Percentiles rank a stretch among this genome's conserved stretches.
Conservation (phyloP, 2,329 filamentous ascomycete species). For the Pestalotiopsis sp. region DNA sequence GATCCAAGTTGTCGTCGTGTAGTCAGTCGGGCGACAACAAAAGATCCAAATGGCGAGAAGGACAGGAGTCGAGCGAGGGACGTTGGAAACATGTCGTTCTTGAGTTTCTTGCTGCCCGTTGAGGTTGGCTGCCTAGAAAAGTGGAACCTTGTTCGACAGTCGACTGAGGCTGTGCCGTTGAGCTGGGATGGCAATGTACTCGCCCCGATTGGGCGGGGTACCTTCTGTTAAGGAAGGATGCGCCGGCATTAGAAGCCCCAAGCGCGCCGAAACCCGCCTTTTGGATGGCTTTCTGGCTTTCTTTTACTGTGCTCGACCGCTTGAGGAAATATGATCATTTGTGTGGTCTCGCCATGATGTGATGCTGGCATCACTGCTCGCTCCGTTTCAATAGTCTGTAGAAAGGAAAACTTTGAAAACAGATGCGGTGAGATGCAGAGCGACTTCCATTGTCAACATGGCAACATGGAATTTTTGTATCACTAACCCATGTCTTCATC, state of each 20-base stretch:
- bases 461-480: too few species aligned
- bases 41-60: neutral
- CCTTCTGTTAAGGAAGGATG: neutral
- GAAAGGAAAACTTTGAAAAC: neutral
- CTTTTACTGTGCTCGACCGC: neutral
- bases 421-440: too few species aligned
- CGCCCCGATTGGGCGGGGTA: neutral
- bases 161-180: constrained; percentile 2
- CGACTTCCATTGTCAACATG: too few species aligned
- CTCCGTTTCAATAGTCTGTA: neutral
- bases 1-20: neutral
- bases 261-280: neutral
- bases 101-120: neutral
- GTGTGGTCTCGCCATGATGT: neutral
- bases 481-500: too few species aligned
- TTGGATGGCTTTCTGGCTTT: neutral
- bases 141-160: neutral
- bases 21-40: neutral
- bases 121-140: constrained; percentile 7
- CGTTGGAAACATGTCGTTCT: neutral
- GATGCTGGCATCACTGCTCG: neutral
- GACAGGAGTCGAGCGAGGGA: neutral
- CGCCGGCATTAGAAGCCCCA: neutral
- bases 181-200: neutral
- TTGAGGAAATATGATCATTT: neutral